These are phyloP conservation scores for Friedmanniomyces simplex DNA, from an alignment of 495 filamentous ascomycete species.

Conservation along the genomic window DNA sequence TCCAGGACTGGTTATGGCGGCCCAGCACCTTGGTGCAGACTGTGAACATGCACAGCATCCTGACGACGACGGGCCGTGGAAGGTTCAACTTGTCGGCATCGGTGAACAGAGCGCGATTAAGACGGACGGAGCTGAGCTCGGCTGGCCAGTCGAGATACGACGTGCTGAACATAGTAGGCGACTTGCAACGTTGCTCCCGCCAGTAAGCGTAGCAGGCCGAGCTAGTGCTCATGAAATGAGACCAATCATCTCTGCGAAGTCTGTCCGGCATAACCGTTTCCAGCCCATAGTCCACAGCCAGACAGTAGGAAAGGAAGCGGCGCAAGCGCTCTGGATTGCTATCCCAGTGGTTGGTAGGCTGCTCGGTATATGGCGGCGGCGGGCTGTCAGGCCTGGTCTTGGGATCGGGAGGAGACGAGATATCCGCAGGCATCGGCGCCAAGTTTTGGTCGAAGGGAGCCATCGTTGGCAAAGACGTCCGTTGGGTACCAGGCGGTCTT, in stretches of 20 bases:
- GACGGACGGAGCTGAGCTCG: not conserved
- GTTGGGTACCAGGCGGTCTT: too few relatives aligned
- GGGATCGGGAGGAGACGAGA: too few relatives aligned
- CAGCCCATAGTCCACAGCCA: not conserved
- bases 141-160: not conserved
- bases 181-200: too few relatives aligned
- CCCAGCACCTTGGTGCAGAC: too few relatives aligned
- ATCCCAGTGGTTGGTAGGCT: not conserved
- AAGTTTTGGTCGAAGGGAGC: too few relatives aligned
- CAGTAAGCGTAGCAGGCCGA: not conserved
- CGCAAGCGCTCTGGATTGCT: not conserved
- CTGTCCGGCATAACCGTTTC: not conserved
- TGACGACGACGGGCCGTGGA: not conserved
- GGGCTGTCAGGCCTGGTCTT: too few relatives aligned
- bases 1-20: not conserved
- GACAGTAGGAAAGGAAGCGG: not conserved
- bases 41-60: too few relatives aligned
- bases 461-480: too few relatives aligned
- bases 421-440: too few relatives aligned
- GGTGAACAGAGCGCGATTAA: not conserved
- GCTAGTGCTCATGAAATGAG: not conserved
- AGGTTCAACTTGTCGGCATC: not conserved
- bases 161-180: too few relatives aligned
- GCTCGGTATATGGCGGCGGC: not conserved
- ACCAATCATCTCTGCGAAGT: not conserved